Evolutionary conservation across 1,139 yeast genomes (phyloP).

Genomic region (Hansenula sp.): DNA sequence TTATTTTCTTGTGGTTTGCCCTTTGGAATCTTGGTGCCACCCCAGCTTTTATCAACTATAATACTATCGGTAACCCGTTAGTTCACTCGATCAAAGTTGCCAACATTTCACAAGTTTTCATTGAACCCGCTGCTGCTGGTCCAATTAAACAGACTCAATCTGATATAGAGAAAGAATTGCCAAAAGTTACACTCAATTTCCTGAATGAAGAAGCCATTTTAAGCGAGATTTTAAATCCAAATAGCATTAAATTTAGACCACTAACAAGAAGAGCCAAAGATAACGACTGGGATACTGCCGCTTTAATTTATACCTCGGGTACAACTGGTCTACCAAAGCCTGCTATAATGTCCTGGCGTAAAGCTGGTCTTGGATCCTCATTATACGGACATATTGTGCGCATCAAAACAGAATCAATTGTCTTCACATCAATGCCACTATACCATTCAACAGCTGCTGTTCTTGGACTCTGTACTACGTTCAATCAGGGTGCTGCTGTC

Average conservation of each 20-base stretch:
- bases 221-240: conserved; percentile 39
- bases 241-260: conserved; percentile 52
- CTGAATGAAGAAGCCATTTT: conserved; percentile 51
- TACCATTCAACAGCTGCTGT: conserved; percentile 94
- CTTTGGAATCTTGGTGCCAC: conserved; percentile 89
- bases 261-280: conserved; percentile 53
- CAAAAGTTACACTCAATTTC: conserved; percentile 43
- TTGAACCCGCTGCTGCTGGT: conserved; percentile 66
- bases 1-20: conserved; percentile 77
- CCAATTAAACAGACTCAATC: conserved; percentile 53
- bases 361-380: conserved; percentile 63
- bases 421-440: conserved; percentile 92
- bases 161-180: conserved; percentile 37
- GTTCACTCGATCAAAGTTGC: conserved; percentile 79
- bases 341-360: conserved; percentile 91
- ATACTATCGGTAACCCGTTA: conserved; percentile 68
- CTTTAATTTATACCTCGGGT: conserved; percentile 87
- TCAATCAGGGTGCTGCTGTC: conserved; percentile 69
- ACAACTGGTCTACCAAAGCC: conserved; percentile 96
- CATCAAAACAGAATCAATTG: conserved; percentile 49
- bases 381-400: conserved; percentile 71
- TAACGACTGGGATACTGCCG: conserved; percentile 59
- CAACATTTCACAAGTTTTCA: conserved; percentile 58
- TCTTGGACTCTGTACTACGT: conserved; percentile 75
- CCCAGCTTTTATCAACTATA: conserved; percentile 86